phyloP scores from a whole-genome alignment of 768 basidiomycete species.

The Pholiota microspora region DNA sequence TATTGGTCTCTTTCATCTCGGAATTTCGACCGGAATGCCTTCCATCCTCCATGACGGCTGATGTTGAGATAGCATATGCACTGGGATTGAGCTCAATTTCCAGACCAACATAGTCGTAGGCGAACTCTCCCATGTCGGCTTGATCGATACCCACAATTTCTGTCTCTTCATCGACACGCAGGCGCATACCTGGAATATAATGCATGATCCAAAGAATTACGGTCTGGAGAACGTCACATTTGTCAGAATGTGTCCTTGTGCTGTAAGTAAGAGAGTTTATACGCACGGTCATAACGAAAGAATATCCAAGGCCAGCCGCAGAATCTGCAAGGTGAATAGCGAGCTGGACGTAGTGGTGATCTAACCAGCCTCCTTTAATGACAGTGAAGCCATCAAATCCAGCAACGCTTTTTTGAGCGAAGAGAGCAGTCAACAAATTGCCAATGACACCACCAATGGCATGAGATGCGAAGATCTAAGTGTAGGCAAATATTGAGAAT shows the following conservation, averaged over 20 bases:
- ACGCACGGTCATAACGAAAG: constrained; percentile 75
- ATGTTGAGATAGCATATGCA: constrained; percentile 12
- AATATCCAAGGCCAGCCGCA: constrained; percentile 61
- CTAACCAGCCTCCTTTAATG: constrained; percentile 85
- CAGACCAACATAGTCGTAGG: constrained; percentile 81
- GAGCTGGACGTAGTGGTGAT: constrained; percentile 79
- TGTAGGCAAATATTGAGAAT: neutral
- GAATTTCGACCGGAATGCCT: neutral
- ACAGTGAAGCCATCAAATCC: constrained; percentile 70
- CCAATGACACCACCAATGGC: constrained; percentile 77
- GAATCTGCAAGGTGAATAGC: constrained; percentile 84
- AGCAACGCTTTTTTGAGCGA: constrained; percentile 80
- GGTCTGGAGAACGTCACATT: constrained; percentile 36
- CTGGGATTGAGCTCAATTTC: constrained; percentile 38
- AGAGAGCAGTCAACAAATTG: constrained; percentile 84
- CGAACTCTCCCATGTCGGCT: constrained; percentile 85
- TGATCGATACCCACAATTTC: constrained; percentile 89
- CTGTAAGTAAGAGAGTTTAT: neutral
- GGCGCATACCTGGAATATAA: constrained; percentile 65
- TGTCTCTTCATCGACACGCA: constrained; percentile 55
- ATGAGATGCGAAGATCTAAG: constrained; percentile 89
- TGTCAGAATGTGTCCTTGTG: neutral
- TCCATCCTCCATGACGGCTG: neutral
- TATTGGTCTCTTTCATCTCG: constrained; percentile 12
- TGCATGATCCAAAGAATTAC: constrained; percentile 80